phyloP scores from a whole-genome alignment of 805 yeast species.

The Vanderwaltozyma yarrowii region DNA sequence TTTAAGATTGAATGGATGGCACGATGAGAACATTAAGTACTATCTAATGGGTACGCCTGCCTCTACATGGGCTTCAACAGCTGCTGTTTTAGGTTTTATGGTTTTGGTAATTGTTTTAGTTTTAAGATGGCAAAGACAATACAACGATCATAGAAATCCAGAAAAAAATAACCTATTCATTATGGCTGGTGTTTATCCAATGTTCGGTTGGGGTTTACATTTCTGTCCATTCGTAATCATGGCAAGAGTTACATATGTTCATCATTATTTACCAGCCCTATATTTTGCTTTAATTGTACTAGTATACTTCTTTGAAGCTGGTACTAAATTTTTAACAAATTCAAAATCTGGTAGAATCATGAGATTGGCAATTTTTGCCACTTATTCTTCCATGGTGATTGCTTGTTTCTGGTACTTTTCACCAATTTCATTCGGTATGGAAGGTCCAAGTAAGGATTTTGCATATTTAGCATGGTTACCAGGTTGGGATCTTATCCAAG shows the following conservation, averaged over 20 bases:
- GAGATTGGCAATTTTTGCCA: slow-evolving; percentile 29
- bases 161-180: slow-evolving; percentile 41
- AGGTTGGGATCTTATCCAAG: slow-evolving; percentile 35
- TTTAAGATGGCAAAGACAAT: slow-evolving; percentile 79
- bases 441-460: slow-evolving; percentile 33
- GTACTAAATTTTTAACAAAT: slow-evolving; percentile 26
- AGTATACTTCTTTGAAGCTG: slow-evolving; percentile 43
- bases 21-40: slow-evolving; percentile 50
- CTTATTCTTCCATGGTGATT: slow-evolving; percentile 35
- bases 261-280: slow-evolving; percentile 76
- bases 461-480: slow-evolving; percentile 39
- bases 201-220: slow-evolving; percentile 76
- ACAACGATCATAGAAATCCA: slow-evolving; percentile 43
- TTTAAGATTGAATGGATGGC: slow-evolving; percentile 72
- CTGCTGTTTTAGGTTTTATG: slow-evolving; percentile 49
- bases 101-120: slow-evolving; percentile 35
- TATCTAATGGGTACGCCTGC: slow-evolving; percentile 70
- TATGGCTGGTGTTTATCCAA: slow-evolving; percentile 69
- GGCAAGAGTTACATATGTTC: slow-evolving; percentile 83
- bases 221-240: slow-evolving; percentile 65
- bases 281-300: slow-evolving; percentile 60
- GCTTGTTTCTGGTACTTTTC: slow-evolving; percentile 51
- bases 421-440: slow-evolving; percentile 61
- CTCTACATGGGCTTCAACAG: slow-evolving; percentile 66
- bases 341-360: slow-evolving; percentile 19